Conservation (phyloP, 1,284 basidiomycete species). For the Paramarasmius palmivorus region DNA sequence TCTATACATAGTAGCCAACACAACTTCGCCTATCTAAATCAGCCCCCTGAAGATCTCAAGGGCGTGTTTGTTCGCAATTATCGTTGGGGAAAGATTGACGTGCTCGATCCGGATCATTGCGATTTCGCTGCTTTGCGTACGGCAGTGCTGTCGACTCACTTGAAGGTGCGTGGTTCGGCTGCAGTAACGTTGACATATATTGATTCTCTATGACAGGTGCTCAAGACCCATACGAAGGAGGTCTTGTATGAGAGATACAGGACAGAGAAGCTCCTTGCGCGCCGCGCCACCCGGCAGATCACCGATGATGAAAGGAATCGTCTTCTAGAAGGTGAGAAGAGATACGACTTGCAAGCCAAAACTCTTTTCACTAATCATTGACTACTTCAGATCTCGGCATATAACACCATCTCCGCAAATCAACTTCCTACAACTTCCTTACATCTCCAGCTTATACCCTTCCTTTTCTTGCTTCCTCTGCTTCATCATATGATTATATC, state of each 20-base stretch:
- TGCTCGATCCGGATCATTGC: conserved; percentile 78
- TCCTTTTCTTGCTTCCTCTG: not conserved
- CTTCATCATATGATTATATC: not conserved
- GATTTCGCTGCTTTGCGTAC: conserved; percentile 82
- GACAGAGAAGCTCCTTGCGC: conserved; percentile 81
- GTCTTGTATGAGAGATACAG: conserved; percentile 83
- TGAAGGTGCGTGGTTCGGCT: conserved; percentile 55
- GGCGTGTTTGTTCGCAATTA: conserved; percentile 75
- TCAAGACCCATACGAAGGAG: conserved; percentile 78
- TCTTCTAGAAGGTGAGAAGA: conserved; percentile 63
- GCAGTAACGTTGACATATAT: conserved; percentile 13
- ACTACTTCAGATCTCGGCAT: not conserved
- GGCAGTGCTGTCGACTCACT: conserved; percentile 75
- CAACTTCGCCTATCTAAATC: conserved; percentile 40
- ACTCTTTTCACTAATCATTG: not conserved
- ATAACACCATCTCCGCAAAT: not conserved
- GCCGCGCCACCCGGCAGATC: conserved; percentile 76
- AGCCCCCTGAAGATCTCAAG: conserved; percentile 63
- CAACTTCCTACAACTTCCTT: not conserved
- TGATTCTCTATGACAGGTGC: conserved; percentile 45
- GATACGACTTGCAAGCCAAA: not conserved
- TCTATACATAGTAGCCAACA: conserved; percentile 37
- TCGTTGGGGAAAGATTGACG: conserved; percentile 82
- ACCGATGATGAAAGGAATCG: conserved; percentile 69
- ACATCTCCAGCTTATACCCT: not conserved